phyloP scores from a whole-genome alignment of 2,329 filamentous ascomycete genomes.

The Aspergillus ibericus region DNA sequence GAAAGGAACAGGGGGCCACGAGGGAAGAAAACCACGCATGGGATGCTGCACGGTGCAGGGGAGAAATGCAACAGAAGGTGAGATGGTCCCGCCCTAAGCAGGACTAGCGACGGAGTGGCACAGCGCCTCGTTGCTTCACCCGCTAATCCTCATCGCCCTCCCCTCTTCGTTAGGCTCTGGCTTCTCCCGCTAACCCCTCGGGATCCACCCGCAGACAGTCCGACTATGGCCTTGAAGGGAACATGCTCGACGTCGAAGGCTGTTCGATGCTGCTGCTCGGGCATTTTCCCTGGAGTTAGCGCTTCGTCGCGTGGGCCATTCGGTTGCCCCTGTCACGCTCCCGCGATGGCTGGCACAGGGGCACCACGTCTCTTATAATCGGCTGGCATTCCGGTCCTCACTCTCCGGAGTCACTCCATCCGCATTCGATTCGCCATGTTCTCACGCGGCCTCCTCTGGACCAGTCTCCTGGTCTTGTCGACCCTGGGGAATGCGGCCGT shows the following conservation, averaged over 20 bases:
- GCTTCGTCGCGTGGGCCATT: not conserved
- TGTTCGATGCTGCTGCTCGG: not conserved
- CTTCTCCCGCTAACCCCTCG: not conserved
- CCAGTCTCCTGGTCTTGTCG: constrained; percentile 3
- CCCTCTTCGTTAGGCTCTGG: not conserved
- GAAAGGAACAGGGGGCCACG: no score
- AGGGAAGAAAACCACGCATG: no score
- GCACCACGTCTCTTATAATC: not conserved
- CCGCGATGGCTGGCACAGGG: not conserved
- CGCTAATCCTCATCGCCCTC: not conserved
- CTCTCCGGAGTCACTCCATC: not conserved
- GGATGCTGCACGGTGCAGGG: no score
- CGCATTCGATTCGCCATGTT: not conserved
- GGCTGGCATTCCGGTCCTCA: not conserved
- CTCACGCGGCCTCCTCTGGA: not conserved
- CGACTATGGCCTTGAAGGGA: not conserved
- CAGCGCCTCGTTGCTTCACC: not conserved
- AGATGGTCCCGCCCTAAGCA: not conserved
- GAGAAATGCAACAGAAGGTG: not conserved
- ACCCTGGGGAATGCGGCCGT: not conserved
- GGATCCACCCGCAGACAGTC: not conserved
- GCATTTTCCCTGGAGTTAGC: not conserved
- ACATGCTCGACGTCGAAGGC: not conserved
- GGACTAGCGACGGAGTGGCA: no score
- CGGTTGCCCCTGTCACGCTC: not conserved